Conservation (phyloP, 2,329 filamentous ascomycete species). For the Pseudonectria foliicola region DNA sequence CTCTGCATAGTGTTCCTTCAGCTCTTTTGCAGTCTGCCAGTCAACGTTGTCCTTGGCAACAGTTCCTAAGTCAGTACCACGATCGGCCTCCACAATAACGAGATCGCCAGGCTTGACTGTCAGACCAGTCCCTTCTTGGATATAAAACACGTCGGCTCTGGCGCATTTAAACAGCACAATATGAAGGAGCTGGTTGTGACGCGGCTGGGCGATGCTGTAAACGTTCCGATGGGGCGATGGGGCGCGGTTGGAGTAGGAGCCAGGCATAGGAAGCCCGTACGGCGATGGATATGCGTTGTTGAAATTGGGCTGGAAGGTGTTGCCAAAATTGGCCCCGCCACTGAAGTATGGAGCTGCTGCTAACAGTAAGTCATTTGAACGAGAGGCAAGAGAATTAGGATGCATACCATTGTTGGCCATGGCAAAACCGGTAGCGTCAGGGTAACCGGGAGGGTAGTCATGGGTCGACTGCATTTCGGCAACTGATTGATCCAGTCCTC, state of each 20-base stretch:
- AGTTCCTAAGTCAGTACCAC: slow-evolving; percentile 89
- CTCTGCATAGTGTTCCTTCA: slow-evolving; percentile 86
- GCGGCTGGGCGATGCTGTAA: slow-evolving; percentile 54
- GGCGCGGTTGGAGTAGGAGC: slow-evolving; percentile 41
- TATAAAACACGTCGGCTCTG: slow-evolving; percentile 91
- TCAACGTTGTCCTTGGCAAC: slow-evolving; percentile 84
- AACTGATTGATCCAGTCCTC: slow-evolving; percentile 38
- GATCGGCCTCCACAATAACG: slow-evolving; percentile 95
- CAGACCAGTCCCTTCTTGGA: slow-evolving; percentile 89
- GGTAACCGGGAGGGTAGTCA: slow-evolving; percentile 35
- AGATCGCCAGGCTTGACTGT: slow-evolving; percentile 86
- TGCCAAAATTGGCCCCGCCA: slow-evolving; percentile 17
- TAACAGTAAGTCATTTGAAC: neutral
- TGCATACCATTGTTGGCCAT: slow-evolving; percentile 36
- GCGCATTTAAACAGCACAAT: slow-evolving; percentile 97
- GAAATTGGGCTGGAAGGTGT: slow-evolving; percentile 22
- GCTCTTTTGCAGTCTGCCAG: slow-evolving; percentile 77
- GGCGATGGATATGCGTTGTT: slow-evolving; percentile 38
- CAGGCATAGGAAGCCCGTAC: slow-evolving; percentile 34
- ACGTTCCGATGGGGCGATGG: slow-evolving; percentile 56
- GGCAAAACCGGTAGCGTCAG: slow-evolving; percentile 31
- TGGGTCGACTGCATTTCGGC: slow-evolving; percentile 37
- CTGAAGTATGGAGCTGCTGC: slow-evolving; percentile 20
- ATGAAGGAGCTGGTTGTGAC: slow-evolving; percentile 66
- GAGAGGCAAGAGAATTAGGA: slow-evolving; percentile 5